Evolutionary conservation across 1,284 basidiomycete species (phyloP), one percentile per base, ranked within the genome.

Genomic region (Cerioporus squamosus): DNA sequence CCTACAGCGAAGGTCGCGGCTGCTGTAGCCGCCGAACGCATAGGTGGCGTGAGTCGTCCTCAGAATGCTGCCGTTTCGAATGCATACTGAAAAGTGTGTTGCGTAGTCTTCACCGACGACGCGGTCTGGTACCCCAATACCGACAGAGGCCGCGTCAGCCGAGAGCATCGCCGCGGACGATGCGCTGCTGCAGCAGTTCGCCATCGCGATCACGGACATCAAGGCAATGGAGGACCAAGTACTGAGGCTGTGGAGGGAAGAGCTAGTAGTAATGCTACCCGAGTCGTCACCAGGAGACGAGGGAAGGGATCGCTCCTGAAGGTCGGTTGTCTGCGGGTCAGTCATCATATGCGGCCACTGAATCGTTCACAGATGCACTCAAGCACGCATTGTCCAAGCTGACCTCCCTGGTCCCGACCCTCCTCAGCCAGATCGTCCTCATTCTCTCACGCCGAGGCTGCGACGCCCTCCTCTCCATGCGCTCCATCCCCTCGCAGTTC

Each of bases 401-500:
- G 2, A 77, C 75, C 0, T 74, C 79, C 0, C 69, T 88, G 20
- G 74, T 86, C 4, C 76, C 81, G 9, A 77, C 82, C 2, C 74
- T 92, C 55, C 83, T 86, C 2, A 79, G 72, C 18, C 87, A 91
- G 60, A 84, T 95, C 53, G 73, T 91, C n/a, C 69, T 77, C 5
- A 87, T 96, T 55, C 77, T 98, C 22, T 85, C 85, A 6, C 83
- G 85, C 50, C 86, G 94, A 14, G 94, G 90, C 63, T 89, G 87
- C 60, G 95, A 97, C 65, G 88, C 92, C 3, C 82, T 99, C 43
- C 84, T 92, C 38, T 87, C 92, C 10, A 93, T 98, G 48, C 86
- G 94, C 46, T 92, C 93, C 0, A 92, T 97, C 65, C 93, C 94
- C 0, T 90, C 90, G 1, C 93, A 94, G 65, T 92, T 94, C 66